Evolutionary conservation across 306 rosid genomes (phyloP).

Genomic region (Lathyrus oleraceus): DNA sequence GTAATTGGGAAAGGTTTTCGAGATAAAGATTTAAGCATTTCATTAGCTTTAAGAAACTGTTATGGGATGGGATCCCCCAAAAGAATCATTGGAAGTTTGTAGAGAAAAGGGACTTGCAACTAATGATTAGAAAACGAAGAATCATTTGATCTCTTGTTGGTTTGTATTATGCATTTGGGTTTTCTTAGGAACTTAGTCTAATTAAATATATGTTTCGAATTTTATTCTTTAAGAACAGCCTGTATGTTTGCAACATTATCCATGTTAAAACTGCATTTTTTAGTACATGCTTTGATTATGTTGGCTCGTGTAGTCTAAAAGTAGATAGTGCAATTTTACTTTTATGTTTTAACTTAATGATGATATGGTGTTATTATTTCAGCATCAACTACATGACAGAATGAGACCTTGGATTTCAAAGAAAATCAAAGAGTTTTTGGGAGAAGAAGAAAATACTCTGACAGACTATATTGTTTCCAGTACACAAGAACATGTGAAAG

Average conservation of each 20-base stretch:
- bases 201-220: background rate
- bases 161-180: too few species aligned
- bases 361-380: constrained; percentile 30
- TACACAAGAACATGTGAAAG: constrained; percentile 88
- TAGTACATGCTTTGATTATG: constrained; percentile 8
- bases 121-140: too few species aligned
- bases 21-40: constrained; percentile 23
- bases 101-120: too few species aligned
- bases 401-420: constrained; percentile 99
- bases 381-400: constrained; percentile 90
- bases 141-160: too few species aligned
- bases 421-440: constrained; percentile 87
- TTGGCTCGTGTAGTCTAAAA: constrained; percentile 16
- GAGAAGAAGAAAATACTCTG: constrained; percentile 91
- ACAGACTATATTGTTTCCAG: constrained; percentile 95
- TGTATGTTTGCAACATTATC: background rate
- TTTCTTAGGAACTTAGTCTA: background rate
- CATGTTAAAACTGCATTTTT: constrained; percentile 6
- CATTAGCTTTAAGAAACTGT: background rate
- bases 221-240: constrained; percentile 6
- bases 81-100: too few species aligned
- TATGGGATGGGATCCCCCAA: too few species aligned
- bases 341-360: constrained; percentile 12
- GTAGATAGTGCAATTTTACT: constrained; percentile 14
- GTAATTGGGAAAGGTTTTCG: constrained; percentile 6